phyloP scores from a whole-genome alignment of 1,284 basidiomycete genomes.

The Irpex sp. region DNA sequence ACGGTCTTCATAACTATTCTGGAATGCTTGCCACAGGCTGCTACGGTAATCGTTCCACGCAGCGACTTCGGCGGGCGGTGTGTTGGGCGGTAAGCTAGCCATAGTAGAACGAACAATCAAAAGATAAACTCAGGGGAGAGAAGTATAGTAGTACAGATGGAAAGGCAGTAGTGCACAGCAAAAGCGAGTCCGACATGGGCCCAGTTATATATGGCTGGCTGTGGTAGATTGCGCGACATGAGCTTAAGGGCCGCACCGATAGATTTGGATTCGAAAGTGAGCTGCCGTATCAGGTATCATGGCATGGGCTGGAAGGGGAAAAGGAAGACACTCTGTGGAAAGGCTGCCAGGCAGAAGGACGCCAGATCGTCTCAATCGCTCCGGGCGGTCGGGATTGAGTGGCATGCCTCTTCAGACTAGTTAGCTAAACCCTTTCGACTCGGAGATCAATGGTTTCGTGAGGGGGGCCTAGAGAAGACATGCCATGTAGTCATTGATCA shows the following conservation, averaged over 20 bases:
- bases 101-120: background rate
- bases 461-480: background rate
- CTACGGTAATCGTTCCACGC: slow-evolving; percentile 27
- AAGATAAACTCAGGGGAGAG: background rate
- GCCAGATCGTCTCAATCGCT: background rate
- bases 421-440: background rate
- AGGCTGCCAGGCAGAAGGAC: background rate
- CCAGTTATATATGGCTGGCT: background rate
- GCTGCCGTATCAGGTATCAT: background rate
- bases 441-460: background rate
- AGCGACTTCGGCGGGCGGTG: slow-evolving; percentile 22
- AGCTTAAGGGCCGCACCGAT: background rate
- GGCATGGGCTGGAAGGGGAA: background rate
- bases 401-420: background rate
- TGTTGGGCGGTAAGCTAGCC: background rate
- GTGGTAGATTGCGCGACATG: background rate
- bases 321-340: background rate
- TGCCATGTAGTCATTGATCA: background rate
- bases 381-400: background rate
- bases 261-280: background rate
- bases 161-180: background rate
- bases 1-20: slow-evolving; percentile 27
- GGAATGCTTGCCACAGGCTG: slow-evolving; percentile 27
- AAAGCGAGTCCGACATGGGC: background rate
- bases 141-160: background rate